Base-by-base conservation (phyloP, 805 yeast species). In the Metschnikowia sp. region DNA sequence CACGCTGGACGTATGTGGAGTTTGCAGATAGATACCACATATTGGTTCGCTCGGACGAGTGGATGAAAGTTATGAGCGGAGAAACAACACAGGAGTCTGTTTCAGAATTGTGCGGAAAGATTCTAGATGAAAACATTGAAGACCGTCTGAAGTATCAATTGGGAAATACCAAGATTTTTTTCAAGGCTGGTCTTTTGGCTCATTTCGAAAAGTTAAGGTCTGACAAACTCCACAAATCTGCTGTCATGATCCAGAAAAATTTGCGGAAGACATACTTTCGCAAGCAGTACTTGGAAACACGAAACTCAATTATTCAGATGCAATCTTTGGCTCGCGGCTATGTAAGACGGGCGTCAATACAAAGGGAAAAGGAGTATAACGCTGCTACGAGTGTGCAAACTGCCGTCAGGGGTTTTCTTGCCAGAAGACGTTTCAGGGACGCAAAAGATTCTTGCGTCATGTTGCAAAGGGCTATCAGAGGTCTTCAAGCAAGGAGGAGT, bases 101-200 rank as follows among this genome's bases (percentile, higher is more conserved):
- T 19, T 77, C 78, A 51, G 79, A 69, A n/a, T 73, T 86, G 44
- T 88, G 94, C 62, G 73, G 80, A 60, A 77, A 77, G 33, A 87
- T 92, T 50, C 74, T 92, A 58, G 70, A 75, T 36, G 72, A 74
- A 19, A 80, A 86, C 36, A 83, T 88, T 44, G 78, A 83, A 26
- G 87, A 82, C 62, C 76, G 75, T 33, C 69, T 74, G 45, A 86
- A 87, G 59, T 91, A 86, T 65, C 97, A 91, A 68, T 76, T 88
- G 50, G 99, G 99, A 70, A 82, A 88, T 62, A 86, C 96, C 36
- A 92, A 92, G 70, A 89, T 92, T 48, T 92, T 92, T 72, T 88
- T 92, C 74, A 86, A 96, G 60, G 97, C 97, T 30, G 99, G 99
- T 63, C 87, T 92, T 86, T 75, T 92, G 65, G 98, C 97, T 4